Base-by-base conservation (phyloP, 768 basidiomycete species). In the Mycena vitilis region DNA sequence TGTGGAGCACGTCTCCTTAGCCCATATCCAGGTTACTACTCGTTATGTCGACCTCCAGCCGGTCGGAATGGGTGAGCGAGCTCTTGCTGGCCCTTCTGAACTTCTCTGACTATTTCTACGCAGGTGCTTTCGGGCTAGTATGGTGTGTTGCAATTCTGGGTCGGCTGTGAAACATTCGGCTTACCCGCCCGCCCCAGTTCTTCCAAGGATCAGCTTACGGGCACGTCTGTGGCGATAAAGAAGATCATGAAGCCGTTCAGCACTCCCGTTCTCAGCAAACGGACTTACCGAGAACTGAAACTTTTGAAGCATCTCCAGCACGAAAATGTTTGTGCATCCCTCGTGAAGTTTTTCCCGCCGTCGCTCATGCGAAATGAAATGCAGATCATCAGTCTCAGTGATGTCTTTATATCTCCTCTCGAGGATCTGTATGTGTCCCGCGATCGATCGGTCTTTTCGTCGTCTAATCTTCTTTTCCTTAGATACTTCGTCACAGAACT, bases 181-280 rank as follows among this genome's bases (percentile, higher is more conserved):
- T 53, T 15, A 53, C 37, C 40, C 30, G 16, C 25, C 51, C 45
- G 61, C 68, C 47, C 25, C 73, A 97, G 96, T 75, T 96, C 95
- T 20, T 93, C 95, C 40, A 96, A 96, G 80, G 94, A 97, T 79
- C 96, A 98, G 80, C 88, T 99, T 62, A 97, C 95, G 11, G 93
- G 90, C 48, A 89, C 95, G 53, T 93, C 95, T 20, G 96, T 97
- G 65, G 98, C 98, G 76, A 96, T 99, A 85, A 99, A 99, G 89
- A 99, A 99, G 90, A 99, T 99, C 85, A 99, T 99, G 97, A 99
- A 99, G 81, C 98, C 98, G 9, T 99, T 99, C 84, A 94, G 93
- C 78, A 98, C 98, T 8, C 96, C 98, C 22, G 98, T 99, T n/a
- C 86, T 99, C 74, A 92, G 91, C 80, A 99, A 99, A 83, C 87